Evolutionary conservation across 129 eudicot genomes (phyloP).

Genomic region (Gnaphalium uliginosum): DNA sequence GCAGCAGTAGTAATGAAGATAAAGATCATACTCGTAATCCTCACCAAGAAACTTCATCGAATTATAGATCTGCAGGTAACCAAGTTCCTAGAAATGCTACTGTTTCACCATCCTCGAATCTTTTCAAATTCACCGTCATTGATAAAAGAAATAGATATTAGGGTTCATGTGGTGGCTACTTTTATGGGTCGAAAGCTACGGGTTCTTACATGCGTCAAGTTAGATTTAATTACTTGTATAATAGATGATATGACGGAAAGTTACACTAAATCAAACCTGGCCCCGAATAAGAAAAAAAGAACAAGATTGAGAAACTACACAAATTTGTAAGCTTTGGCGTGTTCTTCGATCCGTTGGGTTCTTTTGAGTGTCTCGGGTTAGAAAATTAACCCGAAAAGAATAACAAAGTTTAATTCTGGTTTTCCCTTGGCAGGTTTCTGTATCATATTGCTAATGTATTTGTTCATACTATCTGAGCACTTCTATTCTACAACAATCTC

Average conservation of each 20-base stretch:
- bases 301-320: neutral
- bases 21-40: slow-evolving; percentile 23
- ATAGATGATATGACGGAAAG: slow-evolving; percentile 22
- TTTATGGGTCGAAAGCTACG: neutral
- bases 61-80: slow-evolving; percentile 35
- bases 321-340: neutral
- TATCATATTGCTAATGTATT: slow-evolving; percentile 21
- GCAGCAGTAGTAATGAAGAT: slow-evolving; percentile 44
- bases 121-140: slow-evolving; percentile 29
- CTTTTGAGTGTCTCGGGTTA: neutral
- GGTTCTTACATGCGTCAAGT: slow-evolving; percentile 3
- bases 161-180: slow-evolving; percentile 6
- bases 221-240: slow-evolving; percentile 25
- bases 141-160: slow-evolving; percentile 43
- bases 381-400: slow-evolving; percentile 2
- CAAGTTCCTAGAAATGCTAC: slow-evolving; percentile 25
- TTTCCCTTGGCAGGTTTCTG: slow-evolving; percentile 7
- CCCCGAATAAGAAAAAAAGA: slow-evolving; percentile 24
- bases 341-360: neutral
- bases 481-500: neutral
- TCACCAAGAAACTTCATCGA: slow-evolving; percentile 36
- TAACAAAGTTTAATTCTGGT: slow-evolving; percentile 19
- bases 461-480: neutral
- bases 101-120: slow-evolving; percentile 33
- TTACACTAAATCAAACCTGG: neutral